Percentiles rank a stretch among this genome's conserved stretches.
Evolutionary conservation across 768 basidiomycete species (phyloP).

Genomic region (Russula compacta): DNA sequence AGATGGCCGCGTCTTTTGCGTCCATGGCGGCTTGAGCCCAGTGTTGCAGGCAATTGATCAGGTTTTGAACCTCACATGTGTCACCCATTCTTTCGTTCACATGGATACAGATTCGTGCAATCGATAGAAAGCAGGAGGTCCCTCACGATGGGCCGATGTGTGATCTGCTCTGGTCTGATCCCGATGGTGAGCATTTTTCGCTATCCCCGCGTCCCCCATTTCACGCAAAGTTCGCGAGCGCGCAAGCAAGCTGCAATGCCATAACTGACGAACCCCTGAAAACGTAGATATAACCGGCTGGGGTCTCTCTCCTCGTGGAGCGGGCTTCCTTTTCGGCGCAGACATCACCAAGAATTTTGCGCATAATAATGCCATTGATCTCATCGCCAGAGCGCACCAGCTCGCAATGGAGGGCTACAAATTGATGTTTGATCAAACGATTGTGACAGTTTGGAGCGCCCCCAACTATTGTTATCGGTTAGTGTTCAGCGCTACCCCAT

Average conservation of each 20-base stretch:
- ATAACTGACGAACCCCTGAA: neutral
- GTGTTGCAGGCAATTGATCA: slow-evolving; percentile 82
- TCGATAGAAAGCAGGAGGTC: slow-evolving; percentile 95
- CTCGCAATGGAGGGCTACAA: slow-evolving; percentile 98
- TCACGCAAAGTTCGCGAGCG: neutral
- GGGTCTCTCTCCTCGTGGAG: slow-evolving; percentile 96
- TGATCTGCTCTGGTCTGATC: slow-evolving; percentile 98
- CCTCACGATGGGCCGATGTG: slow-evolving; percentile 99
- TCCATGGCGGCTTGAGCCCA: slow-evolving; percentile 93
- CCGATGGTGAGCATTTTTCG: slow-evolving; percentile 59
- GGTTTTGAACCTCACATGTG: slow-evolving; percentile 34
- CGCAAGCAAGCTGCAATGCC: neutral
- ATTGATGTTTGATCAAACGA: slow-evolving; percentile 90
- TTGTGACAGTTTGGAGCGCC: slow-evolving; percentile 97
- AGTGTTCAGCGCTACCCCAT: slow-evolving; percentile 26
- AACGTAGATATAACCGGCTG: slow-evolving; percentile 77
- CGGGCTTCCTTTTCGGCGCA: slow-evolving; percentile 89
- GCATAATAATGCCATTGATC: slow-evolving; percentile 85
- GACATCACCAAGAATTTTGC: slow-evolving; percentile 87
- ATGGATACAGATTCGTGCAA: slow-evolving; percentile 66
- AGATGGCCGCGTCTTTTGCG: slow-evolving; percentile 96
- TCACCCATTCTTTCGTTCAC: neutral
- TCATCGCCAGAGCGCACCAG: slow-evolving; percentile 96
- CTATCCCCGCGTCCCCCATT: neutral
- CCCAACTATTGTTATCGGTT: slow-evolving; percentile 98